Evolutionary conservation across 768 basidiomycete genomes (phyloP).

Genomic region (Mycena galopus): DNA sequence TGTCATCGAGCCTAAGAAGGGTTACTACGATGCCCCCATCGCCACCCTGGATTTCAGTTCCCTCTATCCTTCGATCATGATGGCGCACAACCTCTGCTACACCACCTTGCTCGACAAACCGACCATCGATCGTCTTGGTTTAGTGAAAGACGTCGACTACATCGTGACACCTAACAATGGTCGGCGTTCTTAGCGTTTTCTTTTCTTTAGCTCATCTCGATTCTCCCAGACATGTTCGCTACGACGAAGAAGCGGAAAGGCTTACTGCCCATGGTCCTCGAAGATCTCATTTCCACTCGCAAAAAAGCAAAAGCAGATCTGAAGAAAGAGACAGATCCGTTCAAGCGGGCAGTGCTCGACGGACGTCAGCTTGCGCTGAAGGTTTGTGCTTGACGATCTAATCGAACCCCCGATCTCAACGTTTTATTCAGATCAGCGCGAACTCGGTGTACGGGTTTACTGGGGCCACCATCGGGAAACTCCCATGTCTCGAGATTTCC

Average conservation of each 20-base stretch:
- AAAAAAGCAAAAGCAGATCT: slow-evolving; percentile 96
- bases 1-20: slow-evolving; percentile 96
- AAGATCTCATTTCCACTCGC: slow-evolving; percentile 93
- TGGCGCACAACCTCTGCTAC: slow-evolving; percentile 99
- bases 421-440: slow-evolving; percentile 84
- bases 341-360: slow-evolving; percentile 96
- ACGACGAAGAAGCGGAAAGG: slow-evolving; percentile 84
- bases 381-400: slow-evolving; percentile 54
- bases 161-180: slow-evolving; percentile 97
- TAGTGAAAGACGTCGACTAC: slow-evolving; percentile 91
- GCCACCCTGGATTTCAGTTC: slow-evolving; percentile 99
- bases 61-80: slow-evolving; percentile 99
- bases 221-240: slow-evolving; percentile 82
- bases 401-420: not conserved
- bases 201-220: not conserved
- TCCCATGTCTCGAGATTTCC: slow-evolving; percentile 96
- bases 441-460: slow-evolving; percentile 99
- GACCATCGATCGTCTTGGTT: slow-evolving; percentile 81
- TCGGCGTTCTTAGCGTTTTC: slow-evolving; percentile 45
- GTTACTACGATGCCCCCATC: slow-evolving; percentile 96
- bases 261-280: slow-evolving; percentile 89
- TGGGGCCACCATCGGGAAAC: slow-evolving; percentile 95
- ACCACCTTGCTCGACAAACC: slow-evolving; percentile 91
- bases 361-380: slow-evolving; percentile 97
- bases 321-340: slow-evolving; percentile 97